Evolutionary conservation across 352 stramenopile species (phyloP).

Genomic region (Elongisporangium undulatum): DNA sequence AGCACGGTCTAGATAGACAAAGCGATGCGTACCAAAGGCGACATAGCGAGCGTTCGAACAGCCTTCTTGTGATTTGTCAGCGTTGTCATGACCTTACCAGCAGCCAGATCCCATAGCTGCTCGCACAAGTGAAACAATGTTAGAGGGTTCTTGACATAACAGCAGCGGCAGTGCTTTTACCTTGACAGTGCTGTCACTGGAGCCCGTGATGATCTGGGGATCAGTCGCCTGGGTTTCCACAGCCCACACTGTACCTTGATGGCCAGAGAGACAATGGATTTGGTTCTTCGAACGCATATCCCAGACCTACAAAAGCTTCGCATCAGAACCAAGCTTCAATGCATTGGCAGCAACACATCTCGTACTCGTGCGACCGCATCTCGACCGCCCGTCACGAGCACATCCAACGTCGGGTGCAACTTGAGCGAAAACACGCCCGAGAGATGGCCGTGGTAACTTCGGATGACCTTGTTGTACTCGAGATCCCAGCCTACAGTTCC

Average conservation of each 20-base stretch:
- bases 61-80: constrained; percentile 99
- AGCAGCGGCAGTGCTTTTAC: constrained; percentile 14
- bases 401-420: constrained; percentile 97
- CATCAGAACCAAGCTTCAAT: constrained; percentile 11
- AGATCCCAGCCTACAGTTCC: constrained; percentile 93
- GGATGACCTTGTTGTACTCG: constrained; percentile 99
- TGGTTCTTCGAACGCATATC: constrained; percentile 99
- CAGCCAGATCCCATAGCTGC: constrained; percentile 97
- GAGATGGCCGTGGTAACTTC: constrained; percentile 99
- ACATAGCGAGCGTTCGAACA: constrained; percentile 90
- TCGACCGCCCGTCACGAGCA: constrained; percentile 97
- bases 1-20: neutral
- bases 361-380: constrained; percentile 79
- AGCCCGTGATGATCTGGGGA: constrained; percentile 92
- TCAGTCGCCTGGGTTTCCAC: constrained; percentile 96
- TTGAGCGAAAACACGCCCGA: constrained; percentile 97
- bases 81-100: constrained; percentile 97
- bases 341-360: constrained; percentile 28
- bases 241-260: constrained; percentile 95
- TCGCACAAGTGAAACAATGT: constrained; percentile 3
- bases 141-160: neutral
- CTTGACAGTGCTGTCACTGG: constrained; percentile 94
- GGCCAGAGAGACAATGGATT: constrained; percentile 95
- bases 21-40: constrained; percentile 52
- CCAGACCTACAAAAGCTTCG: constrained; percentile 84